Percentiles rank a stretch among this genome's conserved stretches.
These are phyloP conservation scores for Chenopodium berlandieri DNA, from an alignment of 148 eudicot genomes.

Conservation along the genomic window DNA sequence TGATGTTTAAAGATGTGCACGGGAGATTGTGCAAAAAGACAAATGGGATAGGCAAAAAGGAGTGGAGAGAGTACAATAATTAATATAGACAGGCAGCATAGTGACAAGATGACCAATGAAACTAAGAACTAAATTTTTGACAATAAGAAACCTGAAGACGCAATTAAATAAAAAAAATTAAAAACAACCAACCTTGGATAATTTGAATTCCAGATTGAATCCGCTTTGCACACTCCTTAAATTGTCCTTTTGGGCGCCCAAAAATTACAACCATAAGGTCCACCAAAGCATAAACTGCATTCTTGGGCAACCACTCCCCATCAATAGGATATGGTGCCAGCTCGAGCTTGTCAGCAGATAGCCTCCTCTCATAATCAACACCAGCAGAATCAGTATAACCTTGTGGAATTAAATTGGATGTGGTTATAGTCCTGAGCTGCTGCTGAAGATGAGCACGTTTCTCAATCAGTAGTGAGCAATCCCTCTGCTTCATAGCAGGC, in stretches of 20 bases:
- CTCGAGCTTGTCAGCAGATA: conserved; percentile 67
- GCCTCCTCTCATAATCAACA: conserved; percentile 59
- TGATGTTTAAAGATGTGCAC: too few species aligned
- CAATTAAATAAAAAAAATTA: not conserved
- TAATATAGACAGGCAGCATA: not conserved
- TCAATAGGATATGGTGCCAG: conserved; percentile 89
- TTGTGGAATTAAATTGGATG: conserved; percentile 35
- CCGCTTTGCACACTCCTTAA: conserved; percentile 85
- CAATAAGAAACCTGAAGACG: not conserved
- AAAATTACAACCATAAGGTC: conserved; percentile 80
- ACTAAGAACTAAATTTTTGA: not conserved
- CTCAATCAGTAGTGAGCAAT: conserved; percentile 48
- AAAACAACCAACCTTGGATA: conserved; percentile 58
- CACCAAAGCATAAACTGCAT: conserved; percentile 86
- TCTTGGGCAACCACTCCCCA: conserved; percentile 97
- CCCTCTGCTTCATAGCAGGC: conserved; percentile 53
- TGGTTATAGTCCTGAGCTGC: conserved; percentile 45
- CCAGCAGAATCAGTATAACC: conserved; percentile 53
- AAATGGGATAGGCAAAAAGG: too few species aligned
- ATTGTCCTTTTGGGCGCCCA: conserved; percentile 89
- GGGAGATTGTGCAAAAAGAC: too few species aligned
- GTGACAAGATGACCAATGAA: not conserved
- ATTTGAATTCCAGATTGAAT: conserved; percentile 76
- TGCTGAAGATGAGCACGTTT: conserved; percentile 68
- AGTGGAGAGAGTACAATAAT: not conserved